These are phyloP conservation scores for Thelonectria rubi DNA, from an alignment of 2,329 filamentous ascomycete genomes.

Conservation along the genomic window DNA sequence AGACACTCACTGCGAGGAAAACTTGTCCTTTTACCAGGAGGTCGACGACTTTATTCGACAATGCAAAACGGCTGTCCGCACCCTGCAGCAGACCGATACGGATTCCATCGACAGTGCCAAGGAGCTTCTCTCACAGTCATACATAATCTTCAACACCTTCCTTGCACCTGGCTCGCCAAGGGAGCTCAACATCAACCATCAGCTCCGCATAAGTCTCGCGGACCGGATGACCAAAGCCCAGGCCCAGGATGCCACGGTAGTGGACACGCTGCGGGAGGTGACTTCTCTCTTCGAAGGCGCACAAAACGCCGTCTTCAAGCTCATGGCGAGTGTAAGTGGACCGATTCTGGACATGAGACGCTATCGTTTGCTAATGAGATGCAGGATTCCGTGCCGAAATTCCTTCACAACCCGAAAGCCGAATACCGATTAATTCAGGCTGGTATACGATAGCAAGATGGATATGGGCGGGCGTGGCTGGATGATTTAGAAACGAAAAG, in stretches of 20 bases:
- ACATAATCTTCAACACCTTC: constrained; percentile 97
- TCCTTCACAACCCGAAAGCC: constrained; percentile 64
- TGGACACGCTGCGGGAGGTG: constrained; percentile 88
- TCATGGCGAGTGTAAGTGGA: constrained; percentile 93
- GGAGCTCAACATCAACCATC: constrained; percentile 97
- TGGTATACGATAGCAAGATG: constrained; percentile 4
- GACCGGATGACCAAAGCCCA: constrained; percentile 97
- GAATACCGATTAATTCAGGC: constrained; percentile 14
- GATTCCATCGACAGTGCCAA: constrained; percentile 82
- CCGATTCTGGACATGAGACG: accelerated
- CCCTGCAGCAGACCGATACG: constrained; percentile 69
- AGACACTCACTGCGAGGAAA: constrained; percentile 97
- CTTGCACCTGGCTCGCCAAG: constrained; percentile 94
- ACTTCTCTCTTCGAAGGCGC: constrained; percentile 90
- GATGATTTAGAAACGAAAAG: neutral
- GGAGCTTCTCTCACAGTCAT: constrained; percentile 93
- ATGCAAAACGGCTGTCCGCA: constrained; percentile 67
- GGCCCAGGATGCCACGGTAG: constrained; percentile 89
- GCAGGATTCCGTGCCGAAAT: constrained; percentile 78
- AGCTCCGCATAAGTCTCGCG: constrained; percentile 89
- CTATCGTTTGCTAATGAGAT: constrained; percentile 32
- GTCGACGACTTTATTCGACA: constrained; percentile 84
- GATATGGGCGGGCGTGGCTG: neutral
- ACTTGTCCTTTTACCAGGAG: constrained; percentile 93
- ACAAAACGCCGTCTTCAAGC: constrained; percentile 93